These are phyloP conservation scores for Cercospora berteroae DNA, from an alignment of 2,329 filamentous ascomycete genomes.

Conservation along the genomic window DNA sequence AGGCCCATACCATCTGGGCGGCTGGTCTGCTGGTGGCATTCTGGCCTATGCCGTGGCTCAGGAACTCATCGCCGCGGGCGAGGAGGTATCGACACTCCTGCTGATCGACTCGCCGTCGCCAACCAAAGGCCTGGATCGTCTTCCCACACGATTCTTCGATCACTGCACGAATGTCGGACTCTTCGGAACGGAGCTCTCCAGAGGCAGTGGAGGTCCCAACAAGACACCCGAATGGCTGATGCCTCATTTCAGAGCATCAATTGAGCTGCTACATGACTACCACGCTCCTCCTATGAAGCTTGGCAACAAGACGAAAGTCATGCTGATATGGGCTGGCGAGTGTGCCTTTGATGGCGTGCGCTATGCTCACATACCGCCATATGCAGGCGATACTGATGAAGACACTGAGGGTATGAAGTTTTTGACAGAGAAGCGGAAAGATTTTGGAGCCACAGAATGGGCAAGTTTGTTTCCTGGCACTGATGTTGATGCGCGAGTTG, in stretches of 20 bases:
- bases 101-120: slow-evolving; percentile 36
- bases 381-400: slow-evolving; percentile 37
- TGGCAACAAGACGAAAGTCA: slow-evolving; percentile 41
- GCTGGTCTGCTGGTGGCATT: slow-evolving; percentile 76
- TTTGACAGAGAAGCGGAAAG: slow-evolving; percentile 49
- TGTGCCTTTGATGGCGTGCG: slow-evolving; percentile 46
- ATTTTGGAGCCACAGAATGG: slow-evolving; percentile 51
- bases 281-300: slow-evolving; percentile 36
- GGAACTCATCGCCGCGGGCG: slow-evolving; percentile 25
- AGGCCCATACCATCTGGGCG: slow-evolving; percentile 63
- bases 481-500: slow-evolving; percentile 36
- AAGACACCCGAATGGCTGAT: slow-evolving; percentile 49
- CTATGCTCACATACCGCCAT: slow-evolving; percentile 34
- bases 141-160: slow-evolving; percentile 55
- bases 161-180: slow-evolving; percentile 51
- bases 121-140: slow-evolving; percentile 54
- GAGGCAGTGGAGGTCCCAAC: background rate
- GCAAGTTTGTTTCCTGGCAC: slow-evolving; percentile 44
- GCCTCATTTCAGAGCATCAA: slow-evolving; percentile 53
- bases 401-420: slow-evolving; percentile 52
- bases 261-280: slow-evolving; percentile 50
- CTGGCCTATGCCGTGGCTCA: slow-evolving; percentile 53
- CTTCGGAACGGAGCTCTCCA: slow-evolving; percentile 45
- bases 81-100: slow-evolving; percentile 31
- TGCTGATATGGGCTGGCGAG: slow-evolving; percentile 50